Evolutionary conservation across 1,284 basidiomycete genomes (phyloP).

Genomic region (Marasmius tenuissimus): DNA sequence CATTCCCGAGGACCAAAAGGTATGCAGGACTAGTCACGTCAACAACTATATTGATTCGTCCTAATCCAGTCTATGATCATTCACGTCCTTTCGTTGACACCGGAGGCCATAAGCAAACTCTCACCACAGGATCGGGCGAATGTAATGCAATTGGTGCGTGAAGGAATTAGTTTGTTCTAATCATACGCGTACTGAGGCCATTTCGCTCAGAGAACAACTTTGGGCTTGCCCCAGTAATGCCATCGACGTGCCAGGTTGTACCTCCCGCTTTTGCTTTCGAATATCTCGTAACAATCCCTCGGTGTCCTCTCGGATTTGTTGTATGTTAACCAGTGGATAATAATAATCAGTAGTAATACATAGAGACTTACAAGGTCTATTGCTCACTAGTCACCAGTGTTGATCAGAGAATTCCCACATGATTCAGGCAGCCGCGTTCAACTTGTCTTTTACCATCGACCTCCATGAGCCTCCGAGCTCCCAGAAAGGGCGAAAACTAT

Average conservation of each 20-base stretch:
- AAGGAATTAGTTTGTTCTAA: neutral
- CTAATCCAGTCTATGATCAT: slow-evolving; percentile 59
- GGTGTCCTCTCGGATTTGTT: too few relatives aligned
- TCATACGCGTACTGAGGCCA: neutral
- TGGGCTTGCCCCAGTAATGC: neutral
- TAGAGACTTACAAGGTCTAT: too few relatives aligned
- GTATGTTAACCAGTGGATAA: too few relatives aligned
- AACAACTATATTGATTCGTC: neutral
- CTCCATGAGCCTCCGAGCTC: slow-evolving; percentile 62
- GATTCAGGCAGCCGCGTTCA: neutral
- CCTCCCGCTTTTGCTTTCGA: too few relatives aligned
- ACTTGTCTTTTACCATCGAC: slow-evolving; percentile 9
- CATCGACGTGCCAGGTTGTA: too few relatives aligned
- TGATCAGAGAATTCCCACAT: neutral
- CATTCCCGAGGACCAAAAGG: slow-evolving; percentile 72
- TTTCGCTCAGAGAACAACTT: neutral
- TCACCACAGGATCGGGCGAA: slow-evolving; percentile 61
- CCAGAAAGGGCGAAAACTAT: slow-evolving; percentile 88
- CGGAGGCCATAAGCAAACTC: slow-evolving; percentile 64
- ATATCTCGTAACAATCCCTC: too few relatives aligned
- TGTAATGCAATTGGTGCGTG: slow-evolving; percentile 66
- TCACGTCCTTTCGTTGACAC: slow-evolving; percentile 67
- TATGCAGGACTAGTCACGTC: slow-evolving; percentile 20
- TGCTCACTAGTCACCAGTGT: neutral
- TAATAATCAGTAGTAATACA: too few relatives aligned